Evolutionary conservation across 2,329 filamentous ascomycete genomes (phyloP).

Genomic region (Lecanicillium sp.): DNA sequence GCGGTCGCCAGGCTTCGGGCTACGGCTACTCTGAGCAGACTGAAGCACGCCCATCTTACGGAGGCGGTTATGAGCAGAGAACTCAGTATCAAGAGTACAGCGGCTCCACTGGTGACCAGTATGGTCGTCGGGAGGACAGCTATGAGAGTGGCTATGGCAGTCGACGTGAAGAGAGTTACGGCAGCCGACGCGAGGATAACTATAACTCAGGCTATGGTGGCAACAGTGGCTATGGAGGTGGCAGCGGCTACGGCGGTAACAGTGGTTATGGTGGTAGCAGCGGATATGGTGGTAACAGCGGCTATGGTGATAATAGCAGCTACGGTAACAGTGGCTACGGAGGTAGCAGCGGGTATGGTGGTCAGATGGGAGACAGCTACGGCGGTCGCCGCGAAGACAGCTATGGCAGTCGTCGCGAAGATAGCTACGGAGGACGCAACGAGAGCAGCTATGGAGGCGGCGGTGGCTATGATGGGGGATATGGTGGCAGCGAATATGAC

Average conservation of each 20-base stretch:
- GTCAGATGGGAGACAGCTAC: slow-evolving; percentile 14
- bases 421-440: slow-evolving; percentile 14
- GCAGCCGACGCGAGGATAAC: slow-evolving; percentile 11
- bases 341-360: slow-evolving; percentile 11
- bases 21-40: slow-evolving; percentile 18
- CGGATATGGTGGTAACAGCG: slow-evolving; percentile 14
- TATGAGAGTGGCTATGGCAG: slow-evolving; percentile 9
- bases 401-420: slow-evolving; percentile 10
- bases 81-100: slow-evolving; percentile 44
- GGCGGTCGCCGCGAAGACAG: slow-evolving; percentile 16
- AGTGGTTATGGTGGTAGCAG: slow-evolving; percentile 16
- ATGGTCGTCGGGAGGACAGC: slow-evolving; percentile 13
- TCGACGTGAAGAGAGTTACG: neutral
- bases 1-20: slow-evolving; percentile 14
- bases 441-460: slow-evolving; percentile 7
- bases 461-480: slow-evolving; percentile 8
- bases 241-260: slow-evolving; percentile 8
- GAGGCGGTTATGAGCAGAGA: slow-evolving; percentile 50
- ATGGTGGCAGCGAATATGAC: slow-evolving; percentile 13
- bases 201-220: slow-evolving; percentile 16
- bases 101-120: slow-evolving; percentile 21
- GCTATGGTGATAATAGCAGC: neutral
- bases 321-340: slow-evolving; percentile 9
- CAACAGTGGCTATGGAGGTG: slow-evolving; percentile 8
- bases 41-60: slow-evolving; percentile 41